Percentiles rank a stretch among this genome's conserved stretches.
phyloP scores from a whole-genome alignment of 371 early-diverging fungal species.

The Syncephalastrum contaminatum region DNA sequence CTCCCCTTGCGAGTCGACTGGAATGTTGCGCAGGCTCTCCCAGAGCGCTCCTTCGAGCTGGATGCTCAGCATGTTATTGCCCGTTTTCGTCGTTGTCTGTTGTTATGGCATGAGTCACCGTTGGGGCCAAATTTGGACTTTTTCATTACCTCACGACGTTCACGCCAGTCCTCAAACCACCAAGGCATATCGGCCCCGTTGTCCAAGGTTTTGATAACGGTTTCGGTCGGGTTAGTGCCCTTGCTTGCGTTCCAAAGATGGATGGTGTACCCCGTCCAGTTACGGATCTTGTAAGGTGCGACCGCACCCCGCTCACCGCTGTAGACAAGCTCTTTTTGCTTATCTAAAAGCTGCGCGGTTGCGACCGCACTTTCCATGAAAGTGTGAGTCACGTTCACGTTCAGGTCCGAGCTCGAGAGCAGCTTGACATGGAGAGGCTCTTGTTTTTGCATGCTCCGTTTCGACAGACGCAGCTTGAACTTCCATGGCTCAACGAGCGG shows the following conservation, averaged over 20 bases:
- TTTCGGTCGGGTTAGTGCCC: conserved; percentile 53
- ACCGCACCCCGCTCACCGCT: conserved; percentile 45
- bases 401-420: conserved; percentile 75
- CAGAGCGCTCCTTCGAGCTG: conserved; percentile 86
- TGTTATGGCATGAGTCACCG: background rate
- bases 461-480: conserved; percentile 53
- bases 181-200: conserved; percentile 82
- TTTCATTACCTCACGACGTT: conserved; percentile 73
- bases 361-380: conserved; percentile 82
- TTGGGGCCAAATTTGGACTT: background rate
- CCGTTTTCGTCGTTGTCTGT: conserved; percentile 23
- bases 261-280: conserved; percentile 88
- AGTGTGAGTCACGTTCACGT: conserved; percentile 85
- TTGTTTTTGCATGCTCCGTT: conserved; percentile 14
- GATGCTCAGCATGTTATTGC: conserved; percentile 73
- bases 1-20: conserved; percentile 87
- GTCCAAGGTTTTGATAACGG: conserved; percentile 63
- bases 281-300: conserved; percentile 83
- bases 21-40: conserved; percentile 86
- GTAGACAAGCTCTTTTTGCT: conserved; percentile 31
- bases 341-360: conserved; percentile 54
- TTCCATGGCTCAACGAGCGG: conserved; percentile 94
- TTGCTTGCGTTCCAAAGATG: conserved; percentile 83
- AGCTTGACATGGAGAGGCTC: conserved; percentile 58
- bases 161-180: conserved; percentile 96